These are phyloP conservation scores for Abortiporus biennis DNA, from an alignment of 1,284 basidiomycete genomes.

Conservation along the genomic window DNA sequence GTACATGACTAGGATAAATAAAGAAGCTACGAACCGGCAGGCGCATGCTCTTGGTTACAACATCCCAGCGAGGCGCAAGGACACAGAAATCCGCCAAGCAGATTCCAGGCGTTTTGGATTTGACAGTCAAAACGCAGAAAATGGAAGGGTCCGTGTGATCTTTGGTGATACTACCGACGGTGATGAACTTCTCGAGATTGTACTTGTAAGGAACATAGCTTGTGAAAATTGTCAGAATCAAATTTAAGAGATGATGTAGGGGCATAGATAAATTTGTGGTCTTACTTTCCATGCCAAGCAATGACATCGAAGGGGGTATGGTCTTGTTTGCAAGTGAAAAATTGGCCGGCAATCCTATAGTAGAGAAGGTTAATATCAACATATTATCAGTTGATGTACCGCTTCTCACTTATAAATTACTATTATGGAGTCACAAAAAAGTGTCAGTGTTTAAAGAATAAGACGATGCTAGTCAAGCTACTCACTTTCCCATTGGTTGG, in stretches of 20 bases:
- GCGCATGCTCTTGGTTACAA: constrained; percentile 43
- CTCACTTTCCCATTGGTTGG: constrained; percentile 49
- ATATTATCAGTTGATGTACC: not conserved
- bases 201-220: constrained; percentile 75
- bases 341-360: constrained; percentile 51
- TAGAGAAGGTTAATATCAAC: not conserved
- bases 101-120: constrained; percentile 50
- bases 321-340: constrained; percentile 51
- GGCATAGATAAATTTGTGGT: constrained; percentile 1
- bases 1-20: not conserved
- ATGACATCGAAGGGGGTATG: constrained; percentile 74
- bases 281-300: constrained; percentile 62
- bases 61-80: constrained; percentile 59
- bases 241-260: no score
- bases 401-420: constrained; percentile 46
- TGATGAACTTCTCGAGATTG: constrained; percentile 58
- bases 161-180: constrained; percentile 60
- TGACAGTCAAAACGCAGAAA: constrained; percentile 60
- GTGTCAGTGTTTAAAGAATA: not conserved
- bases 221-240: not conserved
- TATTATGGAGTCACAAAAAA: constrained; percentile 25
- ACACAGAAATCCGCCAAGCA: constrained; percentile 59
- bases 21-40: constrained; percentile 28
- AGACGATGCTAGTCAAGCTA: constrained; percentile 2
- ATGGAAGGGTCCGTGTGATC: constrained; percentile 63